phyloP scores from a whole-genome alignment of 2,329 filamentous ascomycete genomes.

The Gliomastix tumulicola region DNA sequence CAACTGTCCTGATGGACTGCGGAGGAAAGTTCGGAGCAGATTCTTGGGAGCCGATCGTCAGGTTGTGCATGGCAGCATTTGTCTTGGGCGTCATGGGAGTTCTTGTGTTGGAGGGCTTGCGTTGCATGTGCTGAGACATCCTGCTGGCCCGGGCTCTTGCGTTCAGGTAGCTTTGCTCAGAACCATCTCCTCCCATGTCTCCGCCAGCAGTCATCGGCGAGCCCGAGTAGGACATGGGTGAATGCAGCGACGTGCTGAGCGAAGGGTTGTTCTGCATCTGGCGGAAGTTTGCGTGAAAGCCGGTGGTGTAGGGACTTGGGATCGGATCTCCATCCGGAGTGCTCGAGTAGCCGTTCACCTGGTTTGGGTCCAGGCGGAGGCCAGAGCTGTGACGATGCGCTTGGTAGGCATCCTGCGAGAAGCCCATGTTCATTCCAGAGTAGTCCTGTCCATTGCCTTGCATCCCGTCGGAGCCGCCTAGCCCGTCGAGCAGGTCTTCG shows the following conservation, averaged over 20 bases:
- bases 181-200: slow-evolving; percentile 41
- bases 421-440: slow-evolving; percentile 50
- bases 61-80: slow-evolving; percentile 63
- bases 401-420: slow-evolving; percentile 44
- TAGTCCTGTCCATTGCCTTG: slow-evolving; percentile 50
- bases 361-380: slow-evolving; percentile 58
- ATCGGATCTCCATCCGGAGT: slow-evolving; percentile 90
- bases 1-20: slow-evolving; percentile 68
- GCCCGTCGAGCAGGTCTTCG: slow-evolving; percentile 77
- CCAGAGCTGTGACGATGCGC: slow-evolving; percentile 47
- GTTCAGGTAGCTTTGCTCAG: slow-evolving; percentile 53
- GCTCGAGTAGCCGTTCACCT: slow-evolving; percentile 78
- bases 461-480: slow-evolving; percentile 44
- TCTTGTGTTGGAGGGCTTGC: slow-evolving; percentile 66
- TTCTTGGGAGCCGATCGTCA: slow-evolving; percentile 63
- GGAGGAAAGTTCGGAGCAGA: slow-evolving; percentile 65
- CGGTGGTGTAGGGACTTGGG: slow-evolving; percentile 79
- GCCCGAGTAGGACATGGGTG: slow-evolving; percentile 29
- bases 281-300: slow-evolving; percentile 75
- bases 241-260: slow-evolving; percentile 43
- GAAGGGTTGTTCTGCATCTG: slow-evolving; percentile 55
- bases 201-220: slow-evolving; percentile 29
- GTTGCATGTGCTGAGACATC: slow-evolving; percentile 57
- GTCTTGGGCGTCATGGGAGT: slow-evolving; percentile 84
- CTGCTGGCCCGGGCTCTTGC: slow-evolving; percentile 49